Percentiles rank a stretch among this genome's conserved stretches.
phyloP scores from a whole-genome alignment of 1,139 yeast genomes.

The Scheffersomyces quercinus region DNA sequence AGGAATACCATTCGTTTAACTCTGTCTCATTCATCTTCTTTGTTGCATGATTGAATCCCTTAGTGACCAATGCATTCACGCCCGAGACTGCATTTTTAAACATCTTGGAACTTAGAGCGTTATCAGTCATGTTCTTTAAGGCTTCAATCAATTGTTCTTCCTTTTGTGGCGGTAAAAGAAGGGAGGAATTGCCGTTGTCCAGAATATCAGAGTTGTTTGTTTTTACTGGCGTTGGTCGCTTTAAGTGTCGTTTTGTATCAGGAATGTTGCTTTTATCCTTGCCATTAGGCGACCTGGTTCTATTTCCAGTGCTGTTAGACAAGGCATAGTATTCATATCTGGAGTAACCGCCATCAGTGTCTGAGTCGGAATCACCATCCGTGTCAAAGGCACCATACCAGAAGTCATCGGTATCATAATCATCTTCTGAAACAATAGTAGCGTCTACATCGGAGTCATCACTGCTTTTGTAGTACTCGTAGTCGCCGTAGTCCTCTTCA shows the following conservation, averaged over 20 bases:
- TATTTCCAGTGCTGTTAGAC: not conserved
- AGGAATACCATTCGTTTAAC: not conserved
- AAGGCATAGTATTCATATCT: not conserved
- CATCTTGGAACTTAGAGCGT: not conserved
- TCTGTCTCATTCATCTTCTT: conserved; percentile 1
- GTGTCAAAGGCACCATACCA: not conserved
- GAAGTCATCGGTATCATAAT: not conserved
- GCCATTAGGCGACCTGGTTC: not conserved
- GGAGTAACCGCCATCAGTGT: not conserved
- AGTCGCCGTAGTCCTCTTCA: not conserved
- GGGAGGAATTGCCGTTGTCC: too few species aligned
- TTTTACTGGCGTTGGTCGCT: not conserved
- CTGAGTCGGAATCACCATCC: not conserved
- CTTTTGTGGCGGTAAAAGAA: too few species aligned
- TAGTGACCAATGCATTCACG: not conserved
- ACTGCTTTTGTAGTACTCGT: not conserved
- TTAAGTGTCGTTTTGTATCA: not conserved
- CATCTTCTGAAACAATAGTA: not conserved
- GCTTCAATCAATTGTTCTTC: not conserved
- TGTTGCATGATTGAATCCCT: not conserved
- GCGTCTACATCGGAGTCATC: not conserved
- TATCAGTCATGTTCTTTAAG: not conserved
- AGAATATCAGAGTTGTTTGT: not conserved
- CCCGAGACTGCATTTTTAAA: not conserved
- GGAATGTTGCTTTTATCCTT: not conserved